Evolutionary conservation across 108 stramenopile genomes (phyloP).

Genomic region (Cyclotella choctawhatcheeana): DNA sequence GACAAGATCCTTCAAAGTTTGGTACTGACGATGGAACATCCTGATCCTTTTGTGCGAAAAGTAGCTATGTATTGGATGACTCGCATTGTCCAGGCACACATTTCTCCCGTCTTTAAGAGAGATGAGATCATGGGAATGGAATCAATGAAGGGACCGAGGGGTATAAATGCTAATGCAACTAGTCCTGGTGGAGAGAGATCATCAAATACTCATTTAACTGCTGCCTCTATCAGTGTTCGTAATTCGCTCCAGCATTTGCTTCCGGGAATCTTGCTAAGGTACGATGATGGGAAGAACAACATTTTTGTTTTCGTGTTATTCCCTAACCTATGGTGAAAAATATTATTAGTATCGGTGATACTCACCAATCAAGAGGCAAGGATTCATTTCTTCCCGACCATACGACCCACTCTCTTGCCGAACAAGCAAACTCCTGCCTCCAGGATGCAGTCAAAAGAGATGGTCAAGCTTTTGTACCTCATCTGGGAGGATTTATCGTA

Average conservation of each 20-base stretch:
- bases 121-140: constrained; percentile 30
- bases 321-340: too few relatives aligned
- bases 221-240: constrained; percentile 78
- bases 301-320: too few relatives aligned
- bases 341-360: constrained; percentile 75
- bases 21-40: constrained; percentile 89
- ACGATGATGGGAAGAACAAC: too few relatives aligned
- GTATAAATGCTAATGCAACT: constrained; percentile 14
- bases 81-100: constrained; percentile 87
- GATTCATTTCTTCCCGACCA: constrained; percentile 84
- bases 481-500: constrained; percentile 85
- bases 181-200: constrained; percentile 21
- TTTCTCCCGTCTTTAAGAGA: constrained; percentile 38
- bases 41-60: constrained; percentile 90
- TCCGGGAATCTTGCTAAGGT: constrained; percentile 79
- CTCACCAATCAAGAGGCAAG: constrained; percentile 62
- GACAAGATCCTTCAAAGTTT: constrained; percentile 87
- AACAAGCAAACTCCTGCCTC: constrained; percentile 79
- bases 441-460: constrained; percentile 81
- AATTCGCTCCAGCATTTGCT: constrained; percentile 84
- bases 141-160: constrained; percentile 15
- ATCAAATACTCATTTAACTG: constrained; percentile 46
- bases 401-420: constrained; percentile 82
- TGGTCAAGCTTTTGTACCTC: constrained; percentile 78
- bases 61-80: constrained; percentile 93